Base-by-base conservation (phyloP, 140 eudicot genomes). In the Stevia rebaudiana region DNA sequence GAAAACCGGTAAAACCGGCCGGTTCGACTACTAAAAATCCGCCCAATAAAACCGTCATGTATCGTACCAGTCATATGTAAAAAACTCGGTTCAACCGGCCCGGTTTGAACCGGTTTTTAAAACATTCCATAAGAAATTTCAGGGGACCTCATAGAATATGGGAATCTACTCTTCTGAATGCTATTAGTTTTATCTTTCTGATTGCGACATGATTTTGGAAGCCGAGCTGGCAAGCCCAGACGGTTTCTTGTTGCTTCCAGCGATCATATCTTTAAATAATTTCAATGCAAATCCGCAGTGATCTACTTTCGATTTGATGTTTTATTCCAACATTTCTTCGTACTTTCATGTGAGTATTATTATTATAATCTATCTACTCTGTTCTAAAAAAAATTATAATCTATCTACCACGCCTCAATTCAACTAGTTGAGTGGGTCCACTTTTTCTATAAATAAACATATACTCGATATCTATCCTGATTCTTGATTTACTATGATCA, bases 351-450 rank as follows among this genome's bases (percentile, higher is more conserved):
- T 74, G 57, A 60, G 61, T 43, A 58, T 74, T 66, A 74, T 59
- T n/a, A n/a, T n/a, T n/a, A 33, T 33, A 52, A 56, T 17, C 63
- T 9, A 47, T 47, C 67, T 56, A 24, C 48, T n/a, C n/a, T n/a
- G n/a, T n/a, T n/a, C n/a, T n/a, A n/a, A n/a, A n/a, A n/a, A n/a
- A n/a, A n/a, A n/a, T n/a, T n/a, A 33, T 33, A 52, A 56, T 17
- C 63, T 9, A 47, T 47, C 67, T 56, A 24, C 48, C 3, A 23
- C 37, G 70, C 74, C 79, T 75, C 68, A 75, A 68, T 67, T 75
- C 60, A 68, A 68, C 75, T 75, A 48, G 72, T 74, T 74, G 75
- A 68, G 75, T 68, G 79, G 79, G 74, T 75, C 60, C 5, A 16
- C 68, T 67, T 74, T 59, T 60, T 50, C 71, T 41, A 59, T 75